A percentile compares a stretch with the other conserved stretches of the same genome.
These are phyloP conservation scores for Trichoderma atroviride DNA, from an alignment of 2,329 filamentous ascomycete species.

Conservation along the genomic window DNA sequence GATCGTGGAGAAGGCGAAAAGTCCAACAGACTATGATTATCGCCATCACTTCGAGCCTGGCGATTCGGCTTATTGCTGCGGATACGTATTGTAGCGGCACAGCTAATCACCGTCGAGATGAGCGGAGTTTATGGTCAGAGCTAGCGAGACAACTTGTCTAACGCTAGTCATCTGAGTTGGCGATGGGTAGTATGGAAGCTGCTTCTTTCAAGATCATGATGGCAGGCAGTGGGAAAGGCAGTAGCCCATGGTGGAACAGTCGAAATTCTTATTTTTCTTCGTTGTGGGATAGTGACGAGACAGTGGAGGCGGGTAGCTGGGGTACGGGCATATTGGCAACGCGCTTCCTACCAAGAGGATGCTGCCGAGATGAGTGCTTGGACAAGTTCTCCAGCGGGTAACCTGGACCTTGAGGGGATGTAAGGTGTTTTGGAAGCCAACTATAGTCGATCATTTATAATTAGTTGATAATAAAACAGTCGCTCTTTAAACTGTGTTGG, in stretches of 20 bases:
- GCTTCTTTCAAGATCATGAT: not conserved
- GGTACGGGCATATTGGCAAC: not conserved
- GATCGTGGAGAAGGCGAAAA: conserved; percentile 2
- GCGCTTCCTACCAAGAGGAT: not conserved
- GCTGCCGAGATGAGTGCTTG: not conserved
- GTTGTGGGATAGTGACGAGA: not conserved
- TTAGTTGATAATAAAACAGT: conserved; percentile 31
- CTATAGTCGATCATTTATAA: conserved; percentile 35
- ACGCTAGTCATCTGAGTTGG: not conserved
- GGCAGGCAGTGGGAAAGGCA: not conserved
- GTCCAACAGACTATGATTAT: not conserved
- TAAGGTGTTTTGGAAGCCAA: conserved; percentile 29
- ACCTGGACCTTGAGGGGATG: not conserved
- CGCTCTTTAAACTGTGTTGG: conserved; percentile 30
- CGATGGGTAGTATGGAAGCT: not conserved
- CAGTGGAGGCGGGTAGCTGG: not conserved
- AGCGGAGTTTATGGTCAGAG: conserved; percentile 10
- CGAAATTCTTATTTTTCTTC: not conserved
- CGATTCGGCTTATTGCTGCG: conserved; percentile 18
- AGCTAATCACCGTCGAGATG: conserved; percentile 15
- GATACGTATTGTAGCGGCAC: conserved; percentile 1
- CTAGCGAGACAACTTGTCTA: conserved; percentile 5
- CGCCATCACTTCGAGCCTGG: not conserved
- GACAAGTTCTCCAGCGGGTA: not conserved
- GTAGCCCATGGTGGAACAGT: not conserved